Evolutionary conservation across 192 early-diverging fungal genomes (phyloP), one percentile per base, ranked within the genome.

Genomic region (Coemansia sp.): DNA sequence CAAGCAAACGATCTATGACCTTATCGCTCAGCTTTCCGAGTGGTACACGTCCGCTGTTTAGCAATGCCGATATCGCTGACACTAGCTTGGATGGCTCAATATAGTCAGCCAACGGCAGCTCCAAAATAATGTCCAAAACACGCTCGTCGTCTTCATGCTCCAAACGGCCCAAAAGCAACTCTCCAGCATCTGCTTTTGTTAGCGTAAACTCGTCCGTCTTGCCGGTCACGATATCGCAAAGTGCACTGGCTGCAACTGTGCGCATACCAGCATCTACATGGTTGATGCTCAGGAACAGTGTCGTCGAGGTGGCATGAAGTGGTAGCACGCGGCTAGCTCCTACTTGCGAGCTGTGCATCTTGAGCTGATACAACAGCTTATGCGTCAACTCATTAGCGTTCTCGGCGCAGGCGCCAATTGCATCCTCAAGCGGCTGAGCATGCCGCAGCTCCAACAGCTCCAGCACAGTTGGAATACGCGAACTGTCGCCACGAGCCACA

Each of bases 221-320:
- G 8, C 79, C 81, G 20, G 62, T 42, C 15, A 82, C 62, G 31
- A 90, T 79, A 18, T 78, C 79, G 16, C 60, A 58, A 32, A 94
- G 60, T 47, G 84, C 86, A 53, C 85, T 81, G 14, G 90, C 62
- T 12, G 86, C 91, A 5, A 88, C 53, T 21, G 90, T 65, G 8
- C 93, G 83, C 17, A 91, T 82, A 11, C 82, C 76, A 0, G 82
- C 51, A 15, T 93, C 84, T 0, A 82, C 75, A 50, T 91, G 88
- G 49, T 88, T 83, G 44, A 96, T 73, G 76, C 87, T 86, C 46
- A 94, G 81, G 56, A 82, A 94, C 17, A 96, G 66, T 3, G 90
- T 92, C 1, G 91, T 92, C 43, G 84, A 83, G 5, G 83, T 80
- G 39, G 87, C 85, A 51, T 82, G 74, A 11, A 93, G 62, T 2